Percentiles rank a stretch among this genome's conserved stretches.
phyloP scores from a whole-genome alignment of 2,329 filamentous ascomycete genomes.

The Plenodomus biglobosus region DNA sequence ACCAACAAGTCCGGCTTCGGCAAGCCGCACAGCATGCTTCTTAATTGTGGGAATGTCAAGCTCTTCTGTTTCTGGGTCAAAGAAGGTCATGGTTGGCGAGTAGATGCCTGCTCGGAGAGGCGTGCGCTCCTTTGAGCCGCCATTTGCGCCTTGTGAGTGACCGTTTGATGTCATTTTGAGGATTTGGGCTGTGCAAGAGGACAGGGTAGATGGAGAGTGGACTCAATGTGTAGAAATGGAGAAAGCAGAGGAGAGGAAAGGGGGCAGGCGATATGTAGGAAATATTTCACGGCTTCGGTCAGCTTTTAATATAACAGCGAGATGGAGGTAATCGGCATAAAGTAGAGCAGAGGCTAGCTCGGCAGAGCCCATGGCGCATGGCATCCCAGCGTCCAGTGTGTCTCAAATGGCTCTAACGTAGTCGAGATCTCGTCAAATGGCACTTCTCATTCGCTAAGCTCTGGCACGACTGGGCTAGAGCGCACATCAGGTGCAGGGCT shows the following conservation, averaged over 20 bases:
- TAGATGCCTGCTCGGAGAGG: constrained; percentile 81
- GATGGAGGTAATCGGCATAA: constrained; percentile 38
- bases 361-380: constrained; percentile 34
- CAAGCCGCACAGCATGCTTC: constrained; percentile 77
- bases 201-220: background rate
- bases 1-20: constrained; percentile 74
- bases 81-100: constrained; percentile 88
- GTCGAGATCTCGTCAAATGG: constrained; percentile 26
- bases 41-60: constrained; percentile 79
- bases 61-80: constrained; percentile 79
- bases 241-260: constrained; percentile 14
- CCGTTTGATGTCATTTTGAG: constrained; percentile 34
- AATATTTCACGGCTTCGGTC: constrained; percentile 30
- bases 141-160: constrained; percentile 39
- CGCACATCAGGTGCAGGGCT: constrained; percentile 25
- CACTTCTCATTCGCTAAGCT: constrained; percentile 30
- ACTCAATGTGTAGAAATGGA: constrained; percentile 6
- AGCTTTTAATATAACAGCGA: constrained; percentile 45
- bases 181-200: constrained; percentile 4
- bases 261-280: constrained; percentile 14
- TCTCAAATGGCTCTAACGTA: constrained; percentile 22
- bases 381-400: constrained; percentile 32
- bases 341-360: constrained; percentile 33
- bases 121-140: constrained; percentile 45
- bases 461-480: constrained; percentile 26